These are phyloP conservation scores for Alternaria consortialis DNA, from an alignment of 2,329 filamentous ascomycete genomes.

Conservation along the genomic window DNA sequence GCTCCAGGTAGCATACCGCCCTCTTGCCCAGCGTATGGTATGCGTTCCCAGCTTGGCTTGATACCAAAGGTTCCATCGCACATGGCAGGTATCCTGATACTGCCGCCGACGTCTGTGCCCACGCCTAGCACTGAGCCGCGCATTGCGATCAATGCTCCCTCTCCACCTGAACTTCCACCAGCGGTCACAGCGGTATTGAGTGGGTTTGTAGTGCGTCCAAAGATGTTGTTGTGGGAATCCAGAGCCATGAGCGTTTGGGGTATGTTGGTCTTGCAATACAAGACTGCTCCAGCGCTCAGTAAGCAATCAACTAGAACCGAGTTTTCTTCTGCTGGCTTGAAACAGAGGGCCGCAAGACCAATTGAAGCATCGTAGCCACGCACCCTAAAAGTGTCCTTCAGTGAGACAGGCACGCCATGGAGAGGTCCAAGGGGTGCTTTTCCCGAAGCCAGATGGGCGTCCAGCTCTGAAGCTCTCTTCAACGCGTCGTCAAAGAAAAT, in stretches of 20 bases:
- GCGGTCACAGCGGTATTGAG: conserved; percentile 59
- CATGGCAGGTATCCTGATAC: conserved; percentile 61
- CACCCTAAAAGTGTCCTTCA: conserved; percentile 62
- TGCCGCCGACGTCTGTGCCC: conserved; percentile 65
- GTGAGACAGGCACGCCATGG: conserved; percentile 58
- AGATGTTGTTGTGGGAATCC: conserved; percentile 63
- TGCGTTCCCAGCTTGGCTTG: conserved; percentile 57
- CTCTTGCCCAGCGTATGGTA: conserved; percentile 64
- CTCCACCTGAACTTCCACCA: conserved; percentile 63
- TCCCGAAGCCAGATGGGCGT: conserved; percentile 52
- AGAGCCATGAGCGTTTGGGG: conserved; percentile 63
- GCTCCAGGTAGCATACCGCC: conserved; percentile 57
- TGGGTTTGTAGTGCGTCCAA: conserved; percentile 59
- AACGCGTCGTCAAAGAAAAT: conserved; percentile 51
- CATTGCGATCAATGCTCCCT: conserved; percentile 61
- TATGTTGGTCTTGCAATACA: conserved; percentile 64
- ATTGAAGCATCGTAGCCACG: conserved; percentile 56
- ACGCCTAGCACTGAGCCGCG: conserved; percentile 61
- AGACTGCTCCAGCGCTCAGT: conserved; percentile 57
- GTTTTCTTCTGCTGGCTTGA: conserved; percentile 52
- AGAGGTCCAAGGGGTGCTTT: conserved; percentile 55
- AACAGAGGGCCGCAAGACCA: conserved; percentile 55
- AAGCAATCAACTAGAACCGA: conserved; percentile 56
- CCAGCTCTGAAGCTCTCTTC: conserved; percentile 47
- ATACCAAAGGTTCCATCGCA: conserved; percentile 61